Percentiles rank a stretch among this genome's conserved stretches.
Evolutionary conservation across 1,284 basidiomycete species (phyloP).

Genomic region (Sporisorium reilianum): DNA sequence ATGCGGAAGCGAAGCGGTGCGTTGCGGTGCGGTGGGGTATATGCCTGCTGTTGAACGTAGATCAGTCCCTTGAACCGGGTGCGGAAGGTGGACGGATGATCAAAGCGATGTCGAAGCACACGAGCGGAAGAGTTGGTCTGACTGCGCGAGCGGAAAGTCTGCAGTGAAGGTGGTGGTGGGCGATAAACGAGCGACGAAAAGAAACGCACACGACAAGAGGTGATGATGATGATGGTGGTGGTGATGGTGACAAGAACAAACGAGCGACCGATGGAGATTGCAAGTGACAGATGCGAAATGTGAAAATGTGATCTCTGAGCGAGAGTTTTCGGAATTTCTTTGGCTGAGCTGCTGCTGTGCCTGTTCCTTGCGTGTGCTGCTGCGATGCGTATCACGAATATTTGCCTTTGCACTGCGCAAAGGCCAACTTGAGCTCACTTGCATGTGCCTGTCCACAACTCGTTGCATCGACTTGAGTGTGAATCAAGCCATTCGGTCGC

Average conservation of each 20-base stretch:
- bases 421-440: not conserved
- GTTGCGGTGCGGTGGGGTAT: not conserved
- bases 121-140: not conserved
- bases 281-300: not conserved
- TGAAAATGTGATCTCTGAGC: conserved; percentile 1
- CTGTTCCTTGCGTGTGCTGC: not conserved
- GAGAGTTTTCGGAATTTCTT: conserved; percentile 4
- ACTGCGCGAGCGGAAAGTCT: not conserved
- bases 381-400: conserved; percentile 7
- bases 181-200: not conserved
- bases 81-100: not conserved
- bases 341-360: not conserved
- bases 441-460: not conserved
- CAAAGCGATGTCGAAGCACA: not conserved
- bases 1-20: not conserved
- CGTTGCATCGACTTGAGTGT: not conserved
- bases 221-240: not conserved
- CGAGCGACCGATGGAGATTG: not conserved
- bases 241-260: not conserved
- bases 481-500: too few relatives aligned
- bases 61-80: not conserved
- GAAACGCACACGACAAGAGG: not conserved
- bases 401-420: not conserved
- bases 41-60: not conserved
- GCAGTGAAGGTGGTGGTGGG: not conserved